Conservation (phyloP, 2,329 filamentous ascomycete species). For the Penicillium sp. region DNA sequence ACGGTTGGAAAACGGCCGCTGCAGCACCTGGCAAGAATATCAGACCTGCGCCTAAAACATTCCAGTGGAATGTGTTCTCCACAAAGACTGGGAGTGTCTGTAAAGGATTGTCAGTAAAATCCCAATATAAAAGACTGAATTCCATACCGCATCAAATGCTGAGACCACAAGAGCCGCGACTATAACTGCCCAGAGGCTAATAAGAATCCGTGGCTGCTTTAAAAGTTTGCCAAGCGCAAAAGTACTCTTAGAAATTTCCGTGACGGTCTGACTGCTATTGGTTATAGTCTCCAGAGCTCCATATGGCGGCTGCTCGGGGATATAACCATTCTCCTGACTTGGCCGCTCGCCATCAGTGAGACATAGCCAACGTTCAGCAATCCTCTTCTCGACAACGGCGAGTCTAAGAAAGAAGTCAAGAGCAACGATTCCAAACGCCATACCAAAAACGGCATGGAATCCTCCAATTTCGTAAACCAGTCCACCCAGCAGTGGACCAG, state of each 20-base stretch:
- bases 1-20: slow-evolving; percentile 60
- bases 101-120: slow-evolving; percentile 11
- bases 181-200: slow-evolving; percentile 56
- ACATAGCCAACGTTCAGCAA: slow-evolving; percentile 38
- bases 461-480: slow-evolving; percentile 59
- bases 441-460: slow-evolving; percentile 57
- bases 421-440: slow-evolving; percentile 54
- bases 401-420: slow-evolving; percentile 62
- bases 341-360: slow-evolving; percentile 1
- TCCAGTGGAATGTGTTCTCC: slow-evolving; percentile 54
- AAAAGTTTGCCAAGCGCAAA: slow-evolving; percentile 14
- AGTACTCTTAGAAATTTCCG: background rate
- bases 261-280: slow-evolving; percentile 24
- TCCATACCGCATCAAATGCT: slow-evolving; percentile 47
- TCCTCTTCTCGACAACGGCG: slow-evolving; percentile 61
- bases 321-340: slow-evolving; percentile 8
- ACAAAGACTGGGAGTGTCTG: slow-evolving; percentile 53
- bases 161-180: slow-evolving; percentile 51
- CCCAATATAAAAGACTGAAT: background rate
- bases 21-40: slow-evolving; percentile 59
- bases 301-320: slow-evolving; percentile 11
- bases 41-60: slow-evolving; percentile 55
- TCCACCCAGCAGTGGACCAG: slow-evolving; percentile 59
- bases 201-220: slow-evolving; percentile 51
- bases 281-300: background rate